Percentiles rank a stretch among this genome's conserved stretches.
Evolutionary conservation across 2,329 filamentous ascomycete species (phyloP).

Genomic region (Pleochaeta shiraiana): DNA sequence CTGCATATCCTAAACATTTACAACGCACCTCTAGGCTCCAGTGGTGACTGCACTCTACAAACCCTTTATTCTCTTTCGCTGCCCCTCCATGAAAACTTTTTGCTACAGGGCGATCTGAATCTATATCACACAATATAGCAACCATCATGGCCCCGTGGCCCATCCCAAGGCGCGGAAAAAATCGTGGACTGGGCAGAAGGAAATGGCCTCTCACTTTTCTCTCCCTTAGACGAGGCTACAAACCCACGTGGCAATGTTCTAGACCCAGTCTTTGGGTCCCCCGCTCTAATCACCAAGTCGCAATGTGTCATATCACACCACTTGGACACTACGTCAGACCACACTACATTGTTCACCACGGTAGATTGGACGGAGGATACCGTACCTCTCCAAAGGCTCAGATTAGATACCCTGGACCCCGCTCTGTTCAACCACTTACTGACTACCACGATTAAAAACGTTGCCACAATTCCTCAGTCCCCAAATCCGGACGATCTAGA

Average conservation of each 20-base stretch:
- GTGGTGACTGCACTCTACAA: neutral
- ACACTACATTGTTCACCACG: neutral
- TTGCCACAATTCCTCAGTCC: neutral
- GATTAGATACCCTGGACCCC: neutral
- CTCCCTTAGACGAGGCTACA: neutral
- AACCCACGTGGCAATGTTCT: conserved; percentile 1
- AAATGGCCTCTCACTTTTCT: neutral
- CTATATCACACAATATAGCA: neutral
- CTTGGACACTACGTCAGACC: neutral
- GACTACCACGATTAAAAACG: neutral
- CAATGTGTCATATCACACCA: neutral
- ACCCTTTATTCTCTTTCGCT: neutral
- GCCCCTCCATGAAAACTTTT: neutral
- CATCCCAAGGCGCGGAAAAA: neutral
- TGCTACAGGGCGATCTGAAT: neutral
- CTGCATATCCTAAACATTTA: neutral
- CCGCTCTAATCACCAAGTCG: neutral
- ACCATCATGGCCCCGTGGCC: neutral
- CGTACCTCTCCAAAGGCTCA: neutral
- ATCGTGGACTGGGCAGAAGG: neutral
- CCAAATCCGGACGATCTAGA: neutral
- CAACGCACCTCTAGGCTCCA: neutral
- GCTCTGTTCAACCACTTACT: neutral
- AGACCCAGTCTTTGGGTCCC: neutral
- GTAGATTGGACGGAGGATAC: neutral